Percentiles rank a stretch among this genome's conserved stretches.
These are phyloP conservation scores for Geosmithia flava DNA, from an alignment of 2,329 filamentous ascomycete species.

Conservation along the genomic window DNA sequence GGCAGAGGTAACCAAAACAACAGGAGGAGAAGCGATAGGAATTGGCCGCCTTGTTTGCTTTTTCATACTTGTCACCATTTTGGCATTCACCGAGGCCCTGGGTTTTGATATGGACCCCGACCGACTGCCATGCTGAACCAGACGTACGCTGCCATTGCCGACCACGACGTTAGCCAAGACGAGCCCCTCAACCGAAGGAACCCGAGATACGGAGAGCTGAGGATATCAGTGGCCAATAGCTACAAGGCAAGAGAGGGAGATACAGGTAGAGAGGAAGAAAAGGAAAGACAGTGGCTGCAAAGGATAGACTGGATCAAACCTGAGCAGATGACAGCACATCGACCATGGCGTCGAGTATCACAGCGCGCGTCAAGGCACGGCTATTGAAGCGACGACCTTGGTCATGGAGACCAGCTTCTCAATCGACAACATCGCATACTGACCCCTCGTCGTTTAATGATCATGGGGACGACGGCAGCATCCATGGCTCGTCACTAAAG, in stretches of 20 bases:
- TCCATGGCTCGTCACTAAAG: neutral
- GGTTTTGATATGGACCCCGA: neutral
- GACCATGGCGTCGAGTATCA: conserved; percentile 8
- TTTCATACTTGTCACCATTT: neutral
- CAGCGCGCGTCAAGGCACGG: conserved; percentile 4
- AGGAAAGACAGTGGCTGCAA: neutral
- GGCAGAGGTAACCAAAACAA: neutral
- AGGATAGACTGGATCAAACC: neutral
- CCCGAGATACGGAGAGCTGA: neutral
- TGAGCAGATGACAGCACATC: neutral
- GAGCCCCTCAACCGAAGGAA: neutral
- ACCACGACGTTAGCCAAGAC: neutral
- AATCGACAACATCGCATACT: neutral
- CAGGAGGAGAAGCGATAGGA: neutral
- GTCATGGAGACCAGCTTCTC: conserved; percentile 2
- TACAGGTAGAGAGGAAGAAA: neutral
- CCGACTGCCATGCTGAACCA: neutral
- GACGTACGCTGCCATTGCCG: neutral
- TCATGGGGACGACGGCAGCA: neutral
- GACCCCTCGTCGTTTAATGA: neutral
- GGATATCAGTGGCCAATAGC: neutral
- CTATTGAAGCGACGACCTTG: conserved; percentile 5
- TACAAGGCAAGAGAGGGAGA: neutral
- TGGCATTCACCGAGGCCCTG: neutral
- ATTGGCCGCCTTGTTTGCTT: neutral